Conservation (phyloP, 352 stramenopile genomes). For the Phytophthora fragariae region DNA sequence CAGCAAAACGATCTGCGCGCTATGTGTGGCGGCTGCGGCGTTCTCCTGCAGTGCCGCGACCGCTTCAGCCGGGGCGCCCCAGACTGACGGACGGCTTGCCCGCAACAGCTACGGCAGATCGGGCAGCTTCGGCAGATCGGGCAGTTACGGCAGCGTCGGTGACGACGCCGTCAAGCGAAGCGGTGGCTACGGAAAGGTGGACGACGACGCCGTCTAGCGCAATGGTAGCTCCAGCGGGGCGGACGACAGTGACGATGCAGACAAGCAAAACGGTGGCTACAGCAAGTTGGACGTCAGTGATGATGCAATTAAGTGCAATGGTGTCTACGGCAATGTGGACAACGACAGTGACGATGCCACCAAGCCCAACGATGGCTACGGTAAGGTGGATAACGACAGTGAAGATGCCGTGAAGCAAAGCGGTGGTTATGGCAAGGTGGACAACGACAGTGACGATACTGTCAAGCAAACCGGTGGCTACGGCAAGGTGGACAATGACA, state of each 20-base stretch:
- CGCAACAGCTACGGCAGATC: background rate
- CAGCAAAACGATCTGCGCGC: slow-evolving; percentile 15
- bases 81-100: slow-evolving; percentile 1
- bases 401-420: too few species aligned
- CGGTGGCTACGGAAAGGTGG: background rate
- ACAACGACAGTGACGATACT: too few species aligned
- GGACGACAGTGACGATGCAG: background rate
- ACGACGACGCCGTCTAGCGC: background rate
- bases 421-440: too few species aligned
- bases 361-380: background rate
- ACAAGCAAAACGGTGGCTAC: background rate
- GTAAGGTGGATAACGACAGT: too few species aligned
- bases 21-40: slow-evolving; percentile 8
- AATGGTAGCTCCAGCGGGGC: background rate
- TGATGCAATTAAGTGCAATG: background rate
- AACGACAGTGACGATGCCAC: background rate
- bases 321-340: background rate
- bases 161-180: background rate
- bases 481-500: too few species aligned
- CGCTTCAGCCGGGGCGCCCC: slow-evolving; percentile 4
- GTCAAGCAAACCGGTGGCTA: too few species aligned
- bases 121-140: background rate
- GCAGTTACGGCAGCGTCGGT: background rate
- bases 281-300: background rate
- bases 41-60: background rate